A percentile compares a stretch with the other conserved stretches of the same genome.
Conservation (phyloP, 106 monocot species). For the Posidonia australis region DNA sequence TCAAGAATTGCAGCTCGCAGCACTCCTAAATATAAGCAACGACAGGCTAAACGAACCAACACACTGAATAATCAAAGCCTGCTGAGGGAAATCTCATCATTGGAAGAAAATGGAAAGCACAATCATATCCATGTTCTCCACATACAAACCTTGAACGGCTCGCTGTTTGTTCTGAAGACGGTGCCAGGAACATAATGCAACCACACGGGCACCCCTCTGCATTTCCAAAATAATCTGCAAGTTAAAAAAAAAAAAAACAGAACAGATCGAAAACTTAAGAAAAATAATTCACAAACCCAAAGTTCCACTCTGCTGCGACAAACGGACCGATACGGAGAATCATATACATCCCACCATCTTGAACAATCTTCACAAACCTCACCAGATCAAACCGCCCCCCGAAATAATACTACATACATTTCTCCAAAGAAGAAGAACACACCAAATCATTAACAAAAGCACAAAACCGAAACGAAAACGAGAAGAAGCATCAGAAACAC, state of each 20-base stretch:
- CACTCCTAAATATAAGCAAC: too few relatives aligned
- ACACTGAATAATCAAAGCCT: too few relatives aligned
- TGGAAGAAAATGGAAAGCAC: not conserved
- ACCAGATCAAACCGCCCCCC: conserved; percentile 83
- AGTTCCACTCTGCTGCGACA: conserved; percentile 89
- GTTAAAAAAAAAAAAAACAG: not conserved
- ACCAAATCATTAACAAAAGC: not conserved
- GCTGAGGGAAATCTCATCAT: not conserved
- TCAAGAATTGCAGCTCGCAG: too few relatives aligned
- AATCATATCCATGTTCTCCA: not conserved
- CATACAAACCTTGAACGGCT: conserved; percentile 72
- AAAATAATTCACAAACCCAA: conserved; percentile 31
- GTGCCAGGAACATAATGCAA: conserved; percentile 86
- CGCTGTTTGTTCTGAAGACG: conserved; percentile 56
- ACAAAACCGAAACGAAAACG: not conserved
- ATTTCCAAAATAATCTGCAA: too few relatives aligned
- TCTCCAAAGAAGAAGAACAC: not conserved
- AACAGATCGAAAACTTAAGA: not conserved
- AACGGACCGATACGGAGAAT: conserved; percentile 95
- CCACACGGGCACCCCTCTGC: conserved; percentile 90
- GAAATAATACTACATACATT: conserved; percentile 71
- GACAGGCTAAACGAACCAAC: too few relatives aligned
- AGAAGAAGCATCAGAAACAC: not conserved
- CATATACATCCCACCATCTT: conserved; percentile 69
- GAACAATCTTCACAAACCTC: conserved; percentile 60